Base-by-base conservation (phyloP, 108 stramenopile species). In the Cyclotella atomus region DNA sequence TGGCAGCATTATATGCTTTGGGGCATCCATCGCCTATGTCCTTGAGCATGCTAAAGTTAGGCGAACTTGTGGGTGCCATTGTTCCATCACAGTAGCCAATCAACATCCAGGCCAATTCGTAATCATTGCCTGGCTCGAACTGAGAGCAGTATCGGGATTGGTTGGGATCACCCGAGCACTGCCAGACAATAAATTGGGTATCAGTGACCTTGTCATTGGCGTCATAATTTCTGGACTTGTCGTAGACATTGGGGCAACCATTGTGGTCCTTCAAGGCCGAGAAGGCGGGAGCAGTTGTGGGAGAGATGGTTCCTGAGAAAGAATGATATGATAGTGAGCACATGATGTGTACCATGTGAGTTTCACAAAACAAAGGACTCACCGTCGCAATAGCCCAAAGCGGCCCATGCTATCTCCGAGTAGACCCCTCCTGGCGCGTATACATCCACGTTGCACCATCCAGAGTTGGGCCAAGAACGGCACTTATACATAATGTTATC, bases 221-320 rank as follows among this genome's bases (percentile, higher is more conserved):
- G 33, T 60, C 70, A 59, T 71, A 71, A 6, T 9, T 19, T 5
- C 19, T 21, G 5, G 23, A 19, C 1, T 6, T 29, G 3, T 32
- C 36, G 33, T 61, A 71, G 0, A 45, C 59, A 1, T 53, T 34
- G 45, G 70, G 70, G 34, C 70, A 71, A 24, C 70, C 69, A 32
- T 52, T 52, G 49, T 52, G 33, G 23, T 70, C 69, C 8, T 6
- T 36, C 17, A 70, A 44, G 2, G 16, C 19, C 1, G 20, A 1
- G 23, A 66, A 66, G 3, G 32, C 30, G 2, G 70, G 70, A 16
- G 70, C 10, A 2, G 44, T 14, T 10, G 59, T 49, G 46, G 70
- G 68, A 56, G 68, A 23, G 44, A 69, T 57, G 1, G 68, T 69
- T 56, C 68, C 68, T 33, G 23, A 4, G n/a, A 9, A 55, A 27